Conservation (phyloP, 2,329 filamentous ascomycete genomes). For the Alternaria gansuensis region DNA sequence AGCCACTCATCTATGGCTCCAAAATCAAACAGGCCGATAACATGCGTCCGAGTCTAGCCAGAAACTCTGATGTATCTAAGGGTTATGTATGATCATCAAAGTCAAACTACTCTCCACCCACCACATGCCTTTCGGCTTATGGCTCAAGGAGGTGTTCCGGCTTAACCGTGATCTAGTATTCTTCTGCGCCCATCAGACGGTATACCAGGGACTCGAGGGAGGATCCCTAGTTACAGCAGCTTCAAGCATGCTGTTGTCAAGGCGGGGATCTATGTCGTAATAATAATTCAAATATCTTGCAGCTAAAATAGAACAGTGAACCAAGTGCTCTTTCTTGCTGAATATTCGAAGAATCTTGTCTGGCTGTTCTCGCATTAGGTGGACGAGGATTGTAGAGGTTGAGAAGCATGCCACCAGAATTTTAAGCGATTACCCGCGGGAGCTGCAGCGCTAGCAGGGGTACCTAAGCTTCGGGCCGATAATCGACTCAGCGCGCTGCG, state of each 20-base stretch:
- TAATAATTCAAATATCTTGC: conserved; percentile 10
- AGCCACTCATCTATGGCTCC: not conserved
- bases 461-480: conserved; percentile 18
- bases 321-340: conserved; percentile 16
- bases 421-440: conserved; percentile 33
- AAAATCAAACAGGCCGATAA: not conserved
- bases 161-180: conserved; percentile 88
- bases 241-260: conserved; percentile 61
- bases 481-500: conserved; percentile 26
- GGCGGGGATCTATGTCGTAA: conserved; percentile 53
- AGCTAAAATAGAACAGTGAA: conserved; percentile 22
- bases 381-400: conserved; percentile 4
- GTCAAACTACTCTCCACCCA: conserved; percentile 94
- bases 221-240: conserved; percentile 67
- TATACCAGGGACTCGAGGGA: conserved; percentile 81
- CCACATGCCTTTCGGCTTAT: conserved; percentile 77
- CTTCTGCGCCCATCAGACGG: conserved; percentile 80
- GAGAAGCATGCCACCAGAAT: conserved; percentile 14
- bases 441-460: conserved; percentile 37
- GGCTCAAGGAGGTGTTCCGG: conserved; percentile 94
- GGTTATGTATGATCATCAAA: conserved; percentile 83
- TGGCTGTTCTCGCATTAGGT: not conserved
- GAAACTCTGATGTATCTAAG: not conserved
- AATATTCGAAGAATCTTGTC: not conserved
- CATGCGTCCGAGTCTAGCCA: not conserved